Base-by-base conservation (phyloP, 768 basidiomycete genomes). In the Trametes cubensis region DNA sequence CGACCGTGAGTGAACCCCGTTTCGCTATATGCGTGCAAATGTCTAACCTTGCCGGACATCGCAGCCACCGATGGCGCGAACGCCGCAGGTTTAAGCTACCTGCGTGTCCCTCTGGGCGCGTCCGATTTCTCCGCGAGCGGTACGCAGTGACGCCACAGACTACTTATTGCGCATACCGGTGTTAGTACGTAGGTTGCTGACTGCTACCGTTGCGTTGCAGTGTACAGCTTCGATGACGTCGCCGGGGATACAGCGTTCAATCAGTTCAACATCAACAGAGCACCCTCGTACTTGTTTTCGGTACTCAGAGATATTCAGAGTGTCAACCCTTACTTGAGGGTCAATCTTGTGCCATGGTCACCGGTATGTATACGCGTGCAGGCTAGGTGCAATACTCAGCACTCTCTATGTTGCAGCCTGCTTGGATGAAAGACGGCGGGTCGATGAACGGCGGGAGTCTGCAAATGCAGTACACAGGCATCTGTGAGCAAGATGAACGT, bases 331-430 rank as follows among this genome's bases (percentile, higher is more conserved):
- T 68, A 75, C 67, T 55, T 86, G 58, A 81, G 78, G 66, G 75
- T 89, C 21, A 85, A 88, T 62, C 62, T 89, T 5, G 54, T 87
- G 17, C 87, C 90, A 7, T 92, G 90, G 90, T 89, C 88, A 26
- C 88, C 89, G 2, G 89, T 89, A 70, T 62, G 82, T 74, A 28
- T 14, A n/a, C n/a, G n/a, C 30, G 8, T 17, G 21, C 10, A 34
- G 8, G 20, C 0, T 42, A 40, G 4, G 15, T n/a, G 18, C 10
- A 21, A 23, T 28, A 28, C 45, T 54, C 30, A 41, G 34, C 4
- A 30, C n/a, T n/a, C n/a, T n/a, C n/a, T n/a, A n/a, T n/a, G n/a
- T n/a, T n/a, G n/a, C n/a, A 90, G 88, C 90, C 90, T 11, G 87
- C 76, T 4, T 92, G 90, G 90, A 90, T 90, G 88, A 92, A 92